Evolutionary conservation across 1,284 basidiomycete species (phyloP).

Genomic region (Puccinia triticina): DNA sequence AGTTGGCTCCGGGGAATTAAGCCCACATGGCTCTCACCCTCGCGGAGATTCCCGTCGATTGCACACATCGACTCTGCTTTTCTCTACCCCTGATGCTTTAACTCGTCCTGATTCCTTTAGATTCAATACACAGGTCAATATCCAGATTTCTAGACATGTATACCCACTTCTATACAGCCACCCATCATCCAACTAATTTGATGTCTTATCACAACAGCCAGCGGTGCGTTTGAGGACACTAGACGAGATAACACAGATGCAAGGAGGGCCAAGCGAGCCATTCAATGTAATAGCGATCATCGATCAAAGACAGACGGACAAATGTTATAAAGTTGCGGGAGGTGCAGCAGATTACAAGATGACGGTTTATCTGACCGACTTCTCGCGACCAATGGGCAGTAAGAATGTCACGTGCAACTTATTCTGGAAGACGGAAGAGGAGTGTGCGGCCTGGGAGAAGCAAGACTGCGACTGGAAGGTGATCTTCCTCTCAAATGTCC

Average conservation of each 20-base stretch:
- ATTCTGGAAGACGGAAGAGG: conserved; percentile 33
- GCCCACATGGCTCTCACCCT: background rate
- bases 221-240: conserved; percentile 4
- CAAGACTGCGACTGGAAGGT: conserved; percentile 1
- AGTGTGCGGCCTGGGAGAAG: conserved; percentile 11
- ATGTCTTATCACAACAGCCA: background rate
- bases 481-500: conserved; percentile 19
- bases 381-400: background rate
- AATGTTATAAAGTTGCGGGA: background rate
- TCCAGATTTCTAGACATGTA: too few relatives aligned
- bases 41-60: background rate
- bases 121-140: background rate
- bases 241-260: background rate
- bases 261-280: background rate
- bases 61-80: background rate
- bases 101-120: background rate
- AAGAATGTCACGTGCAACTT: conserved; percentile 28
- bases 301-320: conserved; percentile 7
- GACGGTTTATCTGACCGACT: conserved; percentile 32
- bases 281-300: conserved; percentile 36
- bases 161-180: background rate
- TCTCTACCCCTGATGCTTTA: background rate
- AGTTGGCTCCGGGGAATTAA: too few relatives aligned
- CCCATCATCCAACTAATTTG: too few relatives aligned
- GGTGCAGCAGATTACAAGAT: background rate